Evolutionary conservation across 1,284 basidiomycete genomes (phyloP).

Genomic region (Tetrapyrgos nigripes): DNA sequence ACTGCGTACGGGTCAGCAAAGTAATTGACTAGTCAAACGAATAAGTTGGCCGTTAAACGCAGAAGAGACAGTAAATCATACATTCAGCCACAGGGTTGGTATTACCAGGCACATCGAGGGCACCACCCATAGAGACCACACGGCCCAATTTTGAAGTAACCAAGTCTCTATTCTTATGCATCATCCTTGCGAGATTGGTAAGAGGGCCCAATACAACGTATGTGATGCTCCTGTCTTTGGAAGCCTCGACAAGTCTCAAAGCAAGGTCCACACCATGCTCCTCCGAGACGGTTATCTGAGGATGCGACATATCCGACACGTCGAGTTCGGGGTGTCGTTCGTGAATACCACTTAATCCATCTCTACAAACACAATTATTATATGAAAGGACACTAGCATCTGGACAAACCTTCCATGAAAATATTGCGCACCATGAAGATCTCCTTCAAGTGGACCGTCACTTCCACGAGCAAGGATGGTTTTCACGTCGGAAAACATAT

Average conservation of each 20-base stretch:
- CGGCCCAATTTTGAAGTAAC: slow-evolving; percentile 70
- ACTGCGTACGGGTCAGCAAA: slow-evolving; percentile 93
- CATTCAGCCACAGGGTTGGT: slow-evolving; percentile 85
- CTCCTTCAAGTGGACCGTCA: slow-evolving; percentile 78
- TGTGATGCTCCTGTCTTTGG: slow-evolving; percentile 72
- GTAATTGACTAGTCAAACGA: slow-evolving; percentile 79
- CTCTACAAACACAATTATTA: slow-evolving; percentile 49
- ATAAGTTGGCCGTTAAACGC: slow-evolving; percentile 8
- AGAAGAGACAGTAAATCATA: slow-evolving; percentile 33
- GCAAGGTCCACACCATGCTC: slow-evolving; percentile 68
- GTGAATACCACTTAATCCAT: slow-evolving; percentile 82
- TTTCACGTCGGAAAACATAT: slow-evolving; percentile 53
- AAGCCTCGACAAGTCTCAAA: slow-evolving; percentile 67
- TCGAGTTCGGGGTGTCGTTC: slow-evolving; percentile 79
- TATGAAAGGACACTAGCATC: slow-evolving; percentile 2
- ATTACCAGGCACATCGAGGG: slow-evolving; percentile 93
- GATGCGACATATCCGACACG: slow-evolving; percentile 40
- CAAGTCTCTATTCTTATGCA: slow-evolving; percentile 62
- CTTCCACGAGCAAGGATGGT: slow-evolving; percentile 75
- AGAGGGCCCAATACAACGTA: slow-evolving; percentile 90
- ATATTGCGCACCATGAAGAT: slow-evolving; percentile 83
- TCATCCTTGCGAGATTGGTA: slow-evolving; percentile 82
- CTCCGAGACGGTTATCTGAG: slow-evolving; percentile 57
- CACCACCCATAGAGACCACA: slow-evolving; percentile 95
- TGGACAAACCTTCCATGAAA: slow-evolving; percentile 75